Conservation (phyloP, 495 filamentous ascomycete species). For the Penicillium atrosanguineum region DNA sequence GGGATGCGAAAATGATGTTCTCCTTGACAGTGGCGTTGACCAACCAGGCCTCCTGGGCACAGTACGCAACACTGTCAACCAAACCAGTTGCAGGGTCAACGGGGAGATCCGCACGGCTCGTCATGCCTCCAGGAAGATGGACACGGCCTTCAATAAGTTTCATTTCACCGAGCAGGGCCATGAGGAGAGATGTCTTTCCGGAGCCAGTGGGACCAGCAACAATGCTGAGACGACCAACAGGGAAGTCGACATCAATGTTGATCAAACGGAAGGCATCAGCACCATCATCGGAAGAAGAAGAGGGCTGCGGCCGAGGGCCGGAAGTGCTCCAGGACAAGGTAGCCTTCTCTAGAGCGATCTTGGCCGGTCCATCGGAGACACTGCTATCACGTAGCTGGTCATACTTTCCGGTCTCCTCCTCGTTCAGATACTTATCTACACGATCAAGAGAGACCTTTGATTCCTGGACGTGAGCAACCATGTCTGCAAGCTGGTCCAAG, state of each 20-base stretch:
- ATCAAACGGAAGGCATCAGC: constrained; percentile 74
- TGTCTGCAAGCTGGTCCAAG: constrained; percentile 94
- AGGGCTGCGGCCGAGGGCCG: constrained; percentile 32
- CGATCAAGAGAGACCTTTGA: constrained; percentile 95
- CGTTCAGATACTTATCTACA: constrained; percentile 90
- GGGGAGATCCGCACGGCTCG: constrained; percentile 77
- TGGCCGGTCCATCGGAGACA: constrained; percentile 55
- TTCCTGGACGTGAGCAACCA: constrained; percentile 98
- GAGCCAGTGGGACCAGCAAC: constrained; percentile 90
- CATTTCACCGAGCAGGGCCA: constrained; percentile 98
- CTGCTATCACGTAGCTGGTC: constrained; percentile 70
- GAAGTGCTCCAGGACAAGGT: constrained; percentile 82
- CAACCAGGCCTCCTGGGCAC: constrained; percentile 96
- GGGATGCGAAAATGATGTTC: constrained; percentile 90
- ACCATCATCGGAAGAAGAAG: constrained; percentile 17
- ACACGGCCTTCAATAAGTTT: constrained; percentile 77
- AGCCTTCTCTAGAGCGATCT: constrained; percentile 81
- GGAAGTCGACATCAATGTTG: constrained; percentile 74
- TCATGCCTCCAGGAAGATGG: constrained; percentile 71
- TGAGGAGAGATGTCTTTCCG: constrained; percentile 91
- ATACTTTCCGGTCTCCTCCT: constrained; percentile 97
- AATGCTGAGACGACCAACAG: constrained; percentile 78
- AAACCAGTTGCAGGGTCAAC: constrained; percentile 81
- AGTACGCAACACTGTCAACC: constrained; percentile 91
- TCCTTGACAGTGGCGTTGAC: constrained; percentile 95